Conservation (phyloP, 768 basidiomycete species). For the Basidioascus undulatus region DNA sequence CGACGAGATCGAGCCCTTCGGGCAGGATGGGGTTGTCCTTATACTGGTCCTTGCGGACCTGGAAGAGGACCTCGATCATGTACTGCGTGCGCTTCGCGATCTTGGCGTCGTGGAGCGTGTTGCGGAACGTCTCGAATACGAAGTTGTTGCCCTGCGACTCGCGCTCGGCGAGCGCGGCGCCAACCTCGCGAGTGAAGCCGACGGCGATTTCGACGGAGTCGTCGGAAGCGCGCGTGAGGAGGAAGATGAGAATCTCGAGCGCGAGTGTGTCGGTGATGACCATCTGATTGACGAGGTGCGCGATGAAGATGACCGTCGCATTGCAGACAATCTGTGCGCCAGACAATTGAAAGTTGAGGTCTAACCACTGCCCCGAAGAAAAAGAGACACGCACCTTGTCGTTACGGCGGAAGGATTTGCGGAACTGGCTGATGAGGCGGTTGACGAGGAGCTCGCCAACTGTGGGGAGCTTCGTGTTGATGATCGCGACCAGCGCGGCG, state of each 20-base stretch:
- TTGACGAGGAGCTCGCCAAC: constrained; percentile 78
- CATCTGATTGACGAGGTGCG: constrained; percentile 72
- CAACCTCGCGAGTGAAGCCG: constrained; percentile 90
- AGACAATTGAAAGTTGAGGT: not conserved
- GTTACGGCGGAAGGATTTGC: constrained; percentile 82
- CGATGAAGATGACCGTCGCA: constrained; percentile 67
- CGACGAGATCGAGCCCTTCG: constrained; percentile 85
- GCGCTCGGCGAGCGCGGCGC: constrained; percentile 77
- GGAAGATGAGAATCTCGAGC: constrained; percentile 81
- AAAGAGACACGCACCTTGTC: constrained; percentile 49
- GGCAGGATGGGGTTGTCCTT: constrained; percentile 91
- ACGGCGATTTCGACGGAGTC: constrained; percentile 98
- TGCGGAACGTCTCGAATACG: constrained; percentile 88
- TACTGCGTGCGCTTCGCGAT: constrained; percentile 96
- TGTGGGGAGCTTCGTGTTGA: constrained; percentile 92
- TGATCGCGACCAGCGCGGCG: constrained; percentile 72
- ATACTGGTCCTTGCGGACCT: constrained; percentile 94
- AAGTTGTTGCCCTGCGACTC: constrained; percentile 85
- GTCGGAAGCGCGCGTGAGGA: constrained; percentile 84
- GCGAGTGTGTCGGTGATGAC: constrained; percentile 87
- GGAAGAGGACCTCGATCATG: constrained; percentile 99
- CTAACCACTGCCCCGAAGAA: not conserved
- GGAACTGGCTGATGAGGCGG: constrained; percentile 80
- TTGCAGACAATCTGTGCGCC: constrained; percentile 59
- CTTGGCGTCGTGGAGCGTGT: constrained; percentile 77